Conservation (phyloP, 164 flowering plant species). For the Nymphaea colorata region DNA sequence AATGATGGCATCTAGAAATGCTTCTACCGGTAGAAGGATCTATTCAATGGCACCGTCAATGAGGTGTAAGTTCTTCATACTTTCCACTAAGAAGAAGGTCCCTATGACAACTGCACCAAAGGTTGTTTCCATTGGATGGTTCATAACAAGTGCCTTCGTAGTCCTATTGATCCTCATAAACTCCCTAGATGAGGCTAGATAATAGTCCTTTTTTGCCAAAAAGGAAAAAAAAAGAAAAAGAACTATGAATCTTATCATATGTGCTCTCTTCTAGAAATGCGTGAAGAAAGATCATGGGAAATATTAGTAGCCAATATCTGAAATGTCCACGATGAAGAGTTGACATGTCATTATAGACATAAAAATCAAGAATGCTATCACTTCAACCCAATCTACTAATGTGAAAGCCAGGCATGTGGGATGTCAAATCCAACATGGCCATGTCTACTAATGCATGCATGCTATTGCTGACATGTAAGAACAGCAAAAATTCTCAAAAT, state of each 20-base stretch:
- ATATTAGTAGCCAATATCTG: constrained; percentile 10
- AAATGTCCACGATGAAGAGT: constrained; percentile 57
- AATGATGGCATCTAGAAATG: constrained; percentile 48
- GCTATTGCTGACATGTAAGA: background rate
- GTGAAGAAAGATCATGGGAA: constrained; percentile 49
- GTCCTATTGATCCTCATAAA: constrained; percentile 77
- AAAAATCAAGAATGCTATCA: constrained; percentile 27
- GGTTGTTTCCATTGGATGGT: constrained; percentile 68
- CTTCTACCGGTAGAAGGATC: constrained; percentile 60
- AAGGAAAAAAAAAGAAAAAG: background rate
- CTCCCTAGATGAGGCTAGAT: constrained; percentile 60
- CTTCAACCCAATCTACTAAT: constrained; percentile 23
- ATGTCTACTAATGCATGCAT: constrained; percentile 79
- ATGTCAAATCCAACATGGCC: constrained; percentile 64
- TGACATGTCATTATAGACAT: constrained; percentile 86
- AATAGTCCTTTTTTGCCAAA: constrained; percentile 34
- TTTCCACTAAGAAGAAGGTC: constrained; percentile 44
- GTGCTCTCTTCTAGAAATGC: constrained; percentile 12
- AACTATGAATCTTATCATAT: background rate
- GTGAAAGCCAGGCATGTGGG: constrained; percentile 42
- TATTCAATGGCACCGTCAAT: constrained; percentile 74
- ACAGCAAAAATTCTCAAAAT: background rate
- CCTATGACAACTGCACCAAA: constrained; percentile 68
- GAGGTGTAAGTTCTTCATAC: constrained; percentile 46
- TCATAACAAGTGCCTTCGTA: constrained; percentile 84